Evolutionary conservation across 345 rosid genomes (phyloP), one percentile per base, ranked within the genome.

Genomic region (Geranium brycei): DNA sequence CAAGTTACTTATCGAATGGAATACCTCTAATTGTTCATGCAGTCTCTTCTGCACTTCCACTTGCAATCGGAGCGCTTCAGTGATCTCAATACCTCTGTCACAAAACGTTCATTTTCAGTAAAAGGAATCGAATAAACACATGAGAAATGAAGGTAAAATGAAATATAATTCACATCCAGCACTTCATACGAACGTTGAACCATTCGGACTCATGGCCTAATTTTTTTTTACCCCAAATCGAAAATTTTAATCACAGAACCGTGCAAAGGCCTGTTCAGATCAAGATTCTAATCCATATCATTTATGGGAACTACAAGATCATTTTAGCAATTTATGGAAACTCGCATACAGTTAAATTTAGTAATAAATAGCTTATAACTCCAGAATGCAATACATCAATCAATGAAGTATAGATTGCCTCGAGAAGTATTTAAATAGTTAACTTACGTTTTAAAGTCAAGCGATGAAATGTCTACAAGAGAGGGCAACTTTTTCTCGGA

Each of bases 1-100:
- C 13, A 3, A 47, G 53, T 47, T 13, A 47, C 13, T 47, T 8
- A 47, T 47, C 53, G 11, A 47, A 56, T 58, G 31, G 31, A 59
- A 60, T 80, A 89, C 98, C 98, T 92, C 98, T 40, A 92, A 95
- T 73, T 92, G 98, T 77, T 89, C 98, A 63, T 87, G 96, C 72
- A 91, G 76, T 69, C 80, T 81, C 76, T 87, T 91, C 81, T 91
- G 97, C 67, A 83, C 82, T 77, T 85, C 97, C 96, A 91, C 80
- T 77, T 91, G 96, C 62, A 88, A 55, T n/a, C 91, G 85, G 67
- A 91, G 74, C 59, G 98, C 92, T 79, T 88, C 98, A 15, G 91
- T 88, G 31, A 91, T 79, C 77, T 80, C 82, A 19, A 81, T 75
- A 68, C 88, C 91, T 74, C 96, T 88, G 82, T 28, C 59, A 47